Evolutionary conservation across 208 protist genomes (phyloP), one percentile per base, ranked within the genome.

Genomic region (Acanthamoeba sp.): DNA sequence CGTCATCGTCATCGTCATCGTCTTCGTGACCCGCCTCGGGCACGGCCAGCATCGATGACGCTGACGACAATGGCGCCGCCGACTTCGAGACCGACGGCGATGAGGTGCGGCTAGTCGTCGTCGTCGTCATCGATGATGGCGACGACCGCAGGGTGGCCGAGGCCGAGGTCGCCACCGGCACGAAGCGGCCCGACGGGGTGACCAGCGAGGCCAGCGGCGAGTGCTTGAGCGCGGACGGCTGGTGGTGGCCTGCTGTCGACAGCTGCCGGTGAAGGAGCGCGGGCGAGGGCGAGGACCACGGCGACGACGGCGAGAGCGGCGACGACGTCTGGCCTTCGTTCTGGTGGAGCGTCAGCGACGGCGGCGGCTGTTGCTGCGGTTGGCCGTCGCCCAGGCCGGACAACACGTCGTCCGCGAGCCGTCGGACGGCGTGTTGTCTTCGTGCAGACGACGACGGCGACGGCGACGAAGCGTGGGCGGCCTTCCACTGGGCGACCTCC

Each of bases 191-290:
- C 10, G 69, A 78, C 29, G 69, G 69, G 20, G 69, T 45, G 36
- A 78, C 69, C 69, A 78, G 69, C 69, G 69, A 3, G 69, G 34
- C 69, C 14, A 78, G 16, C 34, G 69, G 69, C 69, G 69, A 78
- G 18, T 38, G 29, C 16, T 12, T 50, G 45, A 20, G 38, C 38
- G n/a, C n/a, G n/a, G n/a, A n/a, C n/a, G 20, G 18, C 36, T 40
- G 36, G 14, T 59, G 52, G 18, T 57, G 52, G 52, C 59, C 59
- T 4, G n/a, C 7, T 3, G n/a, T 9, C 20, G 10, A 6, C 59
- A 66, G 59, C n/a, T 71, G 64, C 29, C 64, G 64, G 64, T 71
- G 64, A 16, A 38, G 34, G 32, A 71, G 64, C 36, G 69, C 34
- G 36, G 69, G 69, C 34, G 69, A 78, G 38, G 69, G 69, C 27